Evolutionary conservation across 2,329 filamentous ascomycete species (phyloP).

Genomic region (Ophiocordyceps robertsii): DNA sequence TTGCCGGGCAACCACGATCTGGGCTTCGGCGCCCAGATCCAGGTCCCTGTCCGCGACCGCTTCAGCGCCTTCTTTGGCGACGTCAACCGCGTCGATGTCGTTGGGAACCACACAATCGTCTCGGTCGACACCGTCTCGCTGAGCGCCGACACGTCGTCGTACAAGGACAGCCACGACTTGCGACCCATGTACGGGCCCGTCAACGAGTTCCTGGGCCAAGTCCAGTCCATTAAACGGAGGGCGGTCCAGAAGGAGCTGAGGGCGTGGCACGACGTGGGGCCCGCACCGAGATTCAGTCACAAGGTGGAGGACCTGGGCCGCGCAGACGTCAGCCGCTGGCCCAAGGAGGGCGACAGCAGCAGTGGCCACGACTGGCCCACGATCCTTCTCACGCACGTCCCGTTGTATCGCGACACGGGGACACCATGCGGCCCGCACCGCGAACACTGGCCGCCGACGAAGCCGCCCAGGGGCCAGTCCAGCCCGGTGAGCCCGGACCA

Average conservation of each 20-base stretch:
- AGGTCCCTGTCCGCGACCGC: conserved; percentile 63
- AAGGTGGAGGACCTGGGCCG: conserved; percentile 42
- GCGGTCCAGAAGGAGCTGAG: conserved; percentile 57
- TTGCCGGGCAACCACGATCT: conserved; percentile 92
- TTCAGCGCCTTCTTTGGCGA: conserved; percentile 86
- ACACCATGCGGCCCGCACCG: conserved; percentile 80
- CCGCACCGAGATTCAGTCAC: conserved; percentile 43
- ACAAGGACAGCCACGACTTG: conserved; percentile 37
- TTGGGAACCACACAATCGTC: conserved; percentile 92
- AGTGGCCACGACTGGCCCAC: conserved; percentile 59
- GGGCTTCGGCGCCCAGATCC: conserved; percentile 78
- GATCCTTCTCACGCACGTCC: conserved; percentile 81
- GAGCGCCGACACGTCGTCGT: conserved; percentile 51
- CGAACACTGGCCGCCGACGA: conserved; percentile 67
- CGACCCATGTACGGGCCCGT: conserved; percentile 61
- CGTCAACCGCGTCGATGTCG: conserved; percentile 77
- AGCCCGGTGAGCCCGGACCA: conserved; percentile 46
- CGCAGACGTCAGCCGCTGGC: conserved; percentile 18
- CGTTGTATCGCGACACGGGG: conserved; percentile 66
- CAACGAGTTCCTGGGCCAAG: conserved; percentile 58
- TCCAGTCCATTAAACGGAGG: conserved; percentile 51
- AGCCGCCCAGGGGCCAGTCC: conserved; percentile 43
- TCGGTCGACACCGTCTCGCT: conserved; percentile 81
- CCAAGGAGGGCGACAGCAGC: conserved; percentile 27
- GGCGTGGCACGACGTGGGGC: conserved; percentile 45